phyloP scores from a whole-genome alignment of 2,329 filamentous ascomycete species.

The Fusarium circinatum region DNA sequence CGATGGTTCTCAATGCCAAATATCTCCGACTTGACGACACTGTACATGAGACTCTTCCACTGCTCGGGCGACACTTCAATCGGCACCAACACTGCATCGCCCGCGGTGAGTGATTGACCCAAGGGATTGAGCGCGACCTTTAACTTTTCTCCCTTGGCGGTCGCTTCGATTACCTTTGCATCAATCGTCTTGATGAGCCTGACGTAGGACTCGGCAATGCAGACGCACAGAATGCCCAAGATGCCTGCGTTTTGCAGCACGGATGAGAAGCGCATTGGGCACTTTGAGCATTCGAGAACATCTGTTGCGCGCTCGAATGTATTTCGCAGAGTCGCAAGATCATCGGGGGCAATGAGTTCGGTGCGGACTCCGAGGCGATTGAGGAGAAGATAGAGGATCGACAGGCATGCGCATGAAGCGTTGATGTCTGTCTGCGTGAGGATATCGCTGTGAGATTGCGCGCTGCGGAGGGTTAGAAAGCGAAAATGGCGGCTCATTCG shows the following conservation, averaged over 20 bases:
- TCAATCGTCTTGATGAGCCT: constrained; percentile 2
- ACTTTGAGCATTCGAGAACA: background rate
- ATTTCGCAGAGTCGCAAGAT: background rate
- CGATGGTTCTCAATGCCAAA: background rate
- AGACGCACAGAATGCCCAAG: background rate
- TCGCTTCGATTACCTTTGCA: background rate
- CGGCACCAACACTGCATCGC: background rate
- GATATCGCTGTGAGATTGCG: background rate
- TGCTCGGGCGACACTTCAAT: constrained; percentile 5
- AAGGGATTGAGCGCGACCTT: background rate
- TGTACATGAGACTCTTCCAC: constrained; percentile 8
- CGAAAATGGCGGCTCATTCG: background rate
- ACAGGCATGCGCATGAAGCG: background rate
- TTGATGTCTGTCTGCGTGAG: constrained; percentile 9
- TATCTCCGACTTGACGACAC: background rate
- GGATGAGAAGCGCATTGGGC: background rate
- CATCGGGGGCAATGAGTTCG: background rate
- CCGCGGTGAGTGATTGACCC: background rate
- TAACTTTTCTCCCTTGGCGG: background rate
- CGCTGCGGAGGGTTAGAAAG: background rate
- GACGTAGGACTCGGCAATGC: constrained; percentile 1
- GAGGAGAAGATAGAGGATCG: constrained; percentile 4
- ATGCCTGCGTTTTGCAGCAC: background rate
- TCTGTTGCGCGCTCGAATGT: background rate
- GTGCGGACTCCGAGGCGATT: background rate